Base-by-base conservation (phyloP, 2,329 filamentous ascomycete genomes). In the Talaromyces sp. region DNA sequence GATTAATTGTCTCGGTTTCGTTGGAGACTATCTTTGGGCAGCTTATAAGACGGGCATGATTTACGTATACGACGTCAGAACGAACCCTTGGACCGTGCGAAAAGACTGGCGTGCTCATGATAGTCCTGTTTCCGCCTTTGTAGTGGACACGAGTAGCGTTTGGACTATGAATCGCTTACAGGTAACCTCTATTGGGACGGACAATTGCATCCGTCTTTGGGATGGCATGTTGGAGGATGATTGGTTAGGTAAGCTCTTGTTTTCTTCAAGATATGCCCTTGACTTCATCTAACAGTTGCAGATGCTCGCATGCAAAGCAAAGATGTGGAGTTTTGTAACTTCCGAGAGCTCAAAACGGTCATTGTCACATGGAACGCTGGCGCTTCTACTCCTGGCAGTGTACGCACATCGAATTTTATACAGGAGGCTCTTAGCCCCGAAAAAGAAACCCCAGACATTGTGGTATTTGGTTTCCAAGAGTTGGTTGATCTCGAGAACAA, bases 401-500 rank as follows among this genome's bases (percentile, higher is more conserved):
- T 97, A 30, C 83, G 89, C 49, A 90, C 96, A 65, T 83, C 84
- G 10, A 80, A 81, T 39, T 97, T 97, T 70, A 89, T 97, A 66
- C 85, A 86, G 59, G 85, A 93, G 52, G 81, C 96, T 14, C 79
- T 99, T 22, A 83, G 87, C 58, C 84, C 83, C n/a, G 86, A n/a
- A n/a, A n/a, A 88, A 56, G 83, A 87, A 35, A 86, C 88, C 7
- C 91, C 94, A 0, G 94, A 97, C 63, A 91, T 99, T 45, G 76
- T 97, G 2, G 84, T 97, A 1, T 99, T 99, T 77, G 93, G 92
- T 1, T 99, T 99, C 71, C 94, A 99, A 72, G 94, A 99, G 73
- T 81, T 99, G n/a, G 94, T 99, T 3, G 94, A 99, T 67, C 80
- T 99, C 7, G 94, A 99, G 71, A 90, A 99, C 75, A 97, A 97